Evolutionary conservation across 2,329 filamentous ascomycete species (phyloP).

Genomic region (Magnaporthiopsis incrustans): DNA sequence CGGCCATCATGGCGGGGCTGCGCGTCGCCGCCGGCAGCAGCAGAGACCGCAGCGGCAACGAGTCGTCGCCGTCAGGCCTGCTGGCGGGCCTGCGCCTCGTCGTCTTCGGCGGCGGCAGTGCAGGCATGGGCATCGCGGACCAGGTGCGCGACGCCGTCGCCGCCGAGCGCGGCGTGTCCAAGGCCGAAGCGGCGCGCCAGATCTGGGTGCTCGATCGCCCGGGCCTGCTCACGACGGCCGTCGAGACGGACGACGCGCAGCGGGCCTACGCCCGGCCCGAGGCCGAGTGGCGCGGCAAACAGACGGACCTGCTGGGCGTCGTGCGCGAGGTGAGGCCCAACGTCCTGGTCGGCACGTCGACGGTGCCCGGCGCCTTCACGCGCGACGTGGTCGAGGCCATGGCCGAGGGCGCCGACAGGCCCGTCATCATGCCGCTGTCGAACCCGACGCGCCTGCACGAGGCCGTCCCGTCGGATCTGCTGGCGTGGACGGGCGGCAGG

Average conservation of each 20-base stretch:
- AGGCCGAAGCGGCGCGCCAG: constrained; percentile 67
- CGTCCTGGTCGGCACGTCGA: constrained; percentile 77
- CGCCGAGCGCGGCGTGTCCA: constrained; percentile 55
- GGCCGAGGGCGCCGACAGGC: constrained; percentile 62
- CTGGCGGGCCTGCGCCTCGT: constrained; percentile 64
- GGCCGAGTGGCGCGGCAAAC: constrained; percentile 55
- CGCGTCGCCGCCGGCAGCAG: constrained; percentile 51
- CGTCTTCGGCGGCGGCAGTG: constrained; percentile 73
- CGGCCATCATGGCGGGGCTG: constrained; percentile 69
- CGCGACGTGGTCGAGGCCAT: constrained; percentile 67
- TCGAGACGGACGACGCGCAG: constrained; percentile 46
- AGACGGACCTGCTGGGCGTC: constrained; percentile 55
- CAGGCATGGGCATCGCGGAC: constrained; percentile 79
- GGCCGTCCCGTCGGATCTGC: constrained; percentile 67
- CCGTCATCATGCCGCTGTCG: constrained; percentile 74
- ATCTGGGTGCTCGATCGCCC: constrained; percentile 83
- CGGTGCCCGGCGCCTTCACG: constrained; percentile 67
- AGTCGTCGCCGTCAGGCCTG: not conserved
- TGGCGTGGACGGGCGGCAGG: constrained; percentile 69
- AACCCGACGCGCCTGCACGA: constrained; percentile 83
- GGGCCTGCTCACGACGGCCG: constrained; percentile 61
- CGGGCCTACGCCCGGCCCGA: constrained; percentile 54
- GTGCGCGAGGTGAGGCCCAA: constrained; percentile 68
- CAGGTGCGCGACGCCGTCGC: constrained; percentile 75
- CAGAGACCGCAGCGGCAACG: too few relatives aligned